phyloP scores from a whole-genome alignment of 1,284 basidiomycete species.

The Boletellus dicymbophilus region DNA sequence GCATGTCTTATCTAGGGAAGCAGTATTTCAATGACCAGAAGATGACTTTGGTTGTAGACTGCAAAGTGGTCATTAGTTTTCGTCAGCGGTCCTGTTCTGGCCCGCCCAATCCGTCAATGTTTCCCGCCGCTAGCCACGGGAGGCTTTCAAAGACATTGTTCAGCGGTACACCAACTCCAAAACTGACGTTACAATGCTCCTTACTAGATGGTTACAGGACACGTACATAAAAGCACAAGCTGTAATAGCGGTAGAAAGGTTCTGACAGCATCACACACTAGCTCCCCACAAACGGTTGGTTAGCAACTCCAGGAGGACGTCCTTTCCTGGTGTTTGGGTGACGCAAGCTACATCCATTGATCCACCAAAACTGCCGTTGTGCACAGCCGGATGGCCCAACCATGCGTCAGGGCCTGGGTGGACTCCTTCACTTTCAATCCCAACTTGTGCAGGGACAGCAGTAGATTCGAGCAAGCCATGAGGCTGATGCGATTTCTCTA shows the following conservation, averaged over 20 bases:
- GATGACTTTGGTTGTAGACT: slow-evolving; percentile 44
- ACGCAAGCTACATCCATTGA: slow-evolving; percentile 53
- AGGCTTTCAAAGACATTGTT: too few species aligned
- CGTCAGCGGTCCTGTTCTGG: too few species aligned
- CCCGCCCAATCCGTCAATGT: too few species aligned
- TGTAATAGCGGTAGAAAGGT: neutral
- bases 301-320: slow-evolving; percentile 48
- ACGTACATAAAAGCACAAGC: neutral
- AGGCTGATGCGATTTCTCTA: slow-evolving; percentile 39
- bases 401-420: slow-evolving; percentile 23
- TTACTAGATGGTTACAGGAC: neutral
- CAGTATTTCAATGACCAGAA: too few species aligned
- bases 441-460: slow-evolving; percentile 54
- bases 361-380: slow-evolving; percentile 21
- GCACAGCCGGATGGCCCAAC: slow-evolving; percentile 15
- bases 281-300: slow-evolving; percentile 59
- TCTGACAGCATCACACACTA: neutral
- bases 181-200: neutral
- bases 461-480: slow-evolving; percentile 49
- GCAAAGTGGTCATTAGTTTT: slow-evolving; percentile 43
- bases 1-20: slow-evolving; percentile 43
- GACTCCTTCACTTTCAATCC: slow-evolving; percentile 40
- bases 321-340: slow-evolving; percentile 57
- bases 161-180: too few species aligned
- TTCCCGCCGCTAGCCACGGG: too few species aligned